phyloP scores from a whole-genome alignment of 169 alveolate species.

The Plasmodium inui region DNA sequence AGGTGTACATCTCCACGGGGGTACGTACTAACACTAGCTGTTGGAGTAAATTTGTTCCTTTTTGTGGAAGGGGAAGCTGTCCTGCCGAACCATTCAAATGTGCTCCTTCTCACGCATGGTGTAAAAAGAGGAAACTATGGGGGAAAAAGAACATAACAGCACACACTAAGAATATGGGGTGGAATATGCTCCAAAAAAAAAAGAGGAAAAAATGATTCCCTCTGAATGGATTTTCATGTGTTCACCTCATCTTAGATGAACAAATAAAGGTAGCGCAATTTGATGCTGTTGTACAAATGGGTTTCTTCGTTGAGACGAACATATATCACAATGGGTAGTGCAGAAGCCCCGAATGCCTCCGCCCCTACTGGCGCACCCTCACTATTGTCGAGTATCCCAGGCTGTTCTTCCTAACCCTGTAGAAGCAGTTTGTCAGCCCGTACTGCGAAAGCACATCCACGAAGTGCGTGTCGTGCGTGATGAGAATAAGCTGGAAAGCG shows the following conservation, averaged over 20 bases:
- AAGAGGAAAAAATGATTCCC: background rate
- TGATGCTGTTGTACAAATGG: background rate
- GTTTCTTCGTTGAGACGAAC: background rate
- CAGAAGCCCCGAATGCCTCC: background rate
- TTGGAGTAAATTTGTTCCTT: background rate
- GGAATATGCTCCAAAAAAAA: background rate
- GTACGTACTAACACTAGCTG: background rate
- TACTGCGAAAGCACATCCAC: slow-evolving; percentile 65
- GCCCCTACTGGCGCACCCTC: background rate
- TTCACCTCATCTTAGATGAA: background rate
- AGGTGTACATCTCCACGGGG: background rate
- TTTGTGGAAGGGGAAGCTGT: background rate
- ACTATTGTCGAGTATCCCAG: slow-evolving; percentile 38
- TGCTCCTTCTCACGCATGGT: background rate
- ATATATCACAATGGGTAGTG: background rate
- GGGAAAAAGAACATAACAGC: background rate
- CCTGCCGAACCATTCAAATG: background rate
- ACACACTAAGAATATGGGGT: background rate
- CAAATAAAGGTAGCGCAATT: background rate
- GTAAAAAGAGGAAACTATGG: background rate
- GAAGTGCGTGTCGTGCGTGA: slow-evolving; percentile 96
- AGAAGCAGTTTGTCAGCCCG: slow-evolving; percentile 64
- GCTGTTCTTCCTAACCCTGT: slow-evolving; percentile 24
- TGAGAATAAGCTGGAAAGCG: slow-evolving; percentile 93
- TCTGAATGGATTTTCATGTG: background rate